Conservation (phyloP, 2,329 filamentous ascomycete species). For the Colletotrichum lindemuthianum region DNA sequence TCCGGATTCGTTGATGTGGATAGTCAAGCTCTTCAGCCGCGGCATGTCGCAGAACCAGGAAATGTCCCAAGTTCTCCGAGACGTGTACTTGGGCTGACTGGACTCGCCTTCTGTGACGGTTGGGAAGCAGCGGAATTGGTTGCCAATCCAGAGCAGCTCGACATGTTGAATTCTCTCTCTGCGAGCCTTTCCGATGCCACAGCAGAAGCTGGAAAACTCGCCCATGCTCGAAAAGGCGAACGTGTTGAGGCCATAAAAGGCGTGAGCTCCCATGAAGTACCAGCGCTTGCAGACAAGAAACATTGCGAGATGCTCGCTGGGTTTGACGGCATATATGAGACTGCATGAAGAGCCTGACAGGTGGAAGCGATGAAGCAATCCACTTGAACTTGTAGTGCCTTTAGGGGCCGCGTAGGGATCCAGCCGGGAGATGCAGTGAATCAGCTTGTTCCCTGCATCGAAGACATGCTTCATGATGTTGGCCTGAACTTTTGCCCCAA, state of each 20-base stretch:
- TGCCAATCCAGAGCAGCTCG: slow-evolving; percentile 55
- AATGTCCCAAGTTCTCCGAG: slow-evolving; percentile 50
- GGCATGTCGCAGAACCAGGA: slow-evolving; percentile 46
- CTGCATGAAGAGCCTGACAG: slow-evolving; percentile 44
- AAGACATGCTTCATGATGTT: slow-evolving; percentile 50
- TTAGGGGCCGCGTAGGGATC: slow-evolving; percentile 46
- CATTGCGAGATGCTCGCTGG: slow-evolving; percentile 48
- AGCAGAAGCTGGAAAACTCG: slow-evolving; percentile 59
- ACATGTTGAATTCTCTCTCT: slow-evolving; percentile 56
- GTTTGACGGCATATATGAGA: slow-evolving; percentile 47
- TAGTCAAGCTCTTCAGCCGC: slow-evolving; percentile 51
- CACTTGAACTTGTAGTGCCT: slow-evolving; percentile 15
- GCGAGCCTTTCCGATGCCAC: slow-evolving; percentile 50
- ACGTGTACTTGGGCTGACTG: slow-evolving; percentile 42
- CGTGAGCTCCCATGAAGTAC: slow-evolving; percentile 51
- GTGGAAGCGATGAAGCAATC: slow-evolving; percentile 52
- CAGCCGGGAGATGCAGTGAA: slow-evolving; percentile 58
- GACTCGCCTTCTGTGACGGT: slow-evolving; percentile 5
- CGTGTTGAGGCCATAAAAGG: slow-evolving; percentile 60
- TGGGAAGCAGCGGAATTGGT: slow-evolving; percentile 42
- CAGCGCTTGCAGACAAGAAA: slow-evolving; percentile 54
- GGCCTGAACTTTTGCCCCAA: slow-evolving; percentile 45
- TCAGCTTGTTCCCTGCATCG: slow-evolving; percentile 44
- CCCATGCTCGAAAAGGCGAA: slow-evolving; percentile 65
- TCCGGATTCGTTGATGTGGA: slow-evolving; percentile 53